Conservation (phyloP, 2,329 filamentous ascomycete genomes). For the Hypomyces rosellus region DNA sequence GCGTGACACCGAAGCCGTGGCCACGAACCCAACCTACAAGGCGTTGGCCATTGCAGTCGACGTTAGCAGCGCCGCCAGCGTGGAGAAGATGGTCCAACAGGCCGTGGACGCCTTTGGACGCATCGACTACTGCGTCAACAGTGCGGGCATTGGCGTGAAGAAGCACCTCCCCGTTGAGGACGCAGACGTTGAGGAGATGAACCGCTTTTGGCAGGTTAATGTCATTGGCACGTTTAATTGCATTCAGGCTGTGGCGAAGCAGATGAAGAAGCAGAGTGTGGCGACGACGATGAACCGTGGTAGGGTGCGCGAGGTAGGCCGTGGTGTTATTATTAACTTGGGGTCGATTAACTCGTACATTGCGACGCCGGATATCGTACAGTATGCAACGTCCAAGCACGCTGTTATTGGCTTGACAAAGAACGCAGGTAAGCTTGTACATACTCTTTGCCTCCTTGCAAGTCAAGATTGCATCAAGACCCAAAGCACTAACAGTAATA, state of each 20-base stretch:
- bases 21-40: slow-evolving; percentile 8
- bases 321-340: slow-evolving; percentile 14
- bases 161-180: slow-evolving; percentile 8
- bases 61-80: slow-evolving; percentile 12
- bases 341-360: slow-evolving; percentile 13
- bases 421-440: slow-evolving; percentile 10
- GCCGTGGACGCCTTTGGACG: slow-evolving; percentile 9
- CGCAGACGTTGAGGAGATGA: slow-evolving; percentile 9
- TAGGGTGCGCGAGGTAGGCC: slow-evolving; percentile 8
- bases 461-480: neutral
- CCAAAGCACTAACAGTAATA: neutral
- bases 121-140: slow-evolving; percentile 17
- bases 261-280: slow-evolving; percentile 12
- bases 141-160: slow-evolving; percentile 12
- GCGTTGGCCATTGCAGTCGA: slow-evolving; percentile 7
- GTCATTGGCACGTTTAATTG: slow-evolving; percentile 13
- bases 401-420: slow-evolving; percentile 14
- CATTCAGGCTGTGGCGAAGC: slow-evolving; percentile 1
- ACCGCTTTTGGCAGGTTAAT: slow-evolving; percentile 10
- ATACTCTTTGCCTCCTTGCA: neutral
- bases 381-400: slow-evolving; percentile 14
- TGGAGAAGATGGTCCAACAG: slow-evolving; percentile 6
- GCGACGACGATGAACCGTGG: neutral
- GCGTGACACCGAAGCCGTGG: slow-evolving; percentile 8
- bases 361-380: slow-evolving; percentile 10